Conservation (phyloP, 2,329 filamentous ascomycete species). For the Sporothrix pallida region DNA sequence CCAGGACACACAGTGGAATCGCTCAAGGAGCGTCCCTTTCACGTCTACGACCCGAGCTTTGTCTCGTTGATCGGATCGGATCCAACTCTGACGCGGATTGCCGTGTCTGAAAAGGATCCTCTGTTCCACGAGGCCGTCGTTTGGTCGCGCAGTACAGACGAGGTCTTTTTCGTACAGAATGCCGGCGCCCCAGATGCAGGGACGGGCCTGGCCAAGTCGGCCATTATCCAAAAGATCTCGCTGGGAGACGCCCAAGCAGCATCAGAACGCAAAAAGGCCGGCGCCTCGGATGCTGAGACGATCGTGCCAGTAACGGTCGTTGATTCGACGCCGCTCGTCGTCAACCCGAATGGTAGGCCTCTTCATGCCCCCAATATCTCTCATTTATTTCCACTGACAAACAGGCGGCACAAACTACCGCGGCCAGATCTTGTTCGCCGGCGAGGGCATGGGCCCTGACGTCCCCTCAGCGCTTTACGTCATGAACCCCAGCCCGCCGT, state of each 20-base stretch:
- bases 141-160: slow-evolving; percentile 56
- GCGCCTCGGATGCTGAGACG: slow-evolving; percentile 5
- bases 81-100: slow-evolving; percentile 58
- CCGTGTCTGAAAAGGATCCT: slow-evolving; percentile 51
- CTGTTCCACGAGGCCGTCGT: slow-evolving; percentile 63
- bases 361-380: too few relatives aligned
- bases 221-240: slow-evolving; percentile 57
- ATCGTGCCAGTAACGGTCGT: slow-evolving; percentile 53
- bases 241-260: slow-evolving; percentile 50
- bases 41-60: slow-evolving; percentile 59
- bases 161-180: slow-evolving; percentile 62
- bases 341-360: slow-evolving; percentile 54
- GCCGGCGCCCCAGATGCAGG: slow-evolving; percentile 55
- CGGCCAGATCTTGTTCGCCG: slow-evolving; percentile 56
- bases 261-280: slow-evolving; percentile 36
- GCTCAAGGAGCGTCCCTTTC: slow-evolving; percentile 51
- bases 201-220: slow-evolving; percentile 58
- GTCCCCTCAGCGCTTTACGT: slow-evolving; percentile 49
- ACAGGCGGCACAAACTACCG: slow-evolving; percentile 55
- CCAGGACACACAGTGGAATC: slow-evolving; percentile 50
- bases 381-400: too few relatives aligned
- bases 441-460: slow-evolving; percentile 57
- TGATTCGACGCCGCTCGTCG: slow-evolving; percentile 50
- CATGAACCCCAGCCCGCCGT: slow-evolving; percentile 54
- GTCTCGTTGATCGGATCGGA: slow-evolving; percentile 55